These are phyloP conservation scores for Alternaria angustiovoidea DNA, from an alignment of 2,329 filamentous ascomycete genomes.

Conservation along the genomic window DNA sequence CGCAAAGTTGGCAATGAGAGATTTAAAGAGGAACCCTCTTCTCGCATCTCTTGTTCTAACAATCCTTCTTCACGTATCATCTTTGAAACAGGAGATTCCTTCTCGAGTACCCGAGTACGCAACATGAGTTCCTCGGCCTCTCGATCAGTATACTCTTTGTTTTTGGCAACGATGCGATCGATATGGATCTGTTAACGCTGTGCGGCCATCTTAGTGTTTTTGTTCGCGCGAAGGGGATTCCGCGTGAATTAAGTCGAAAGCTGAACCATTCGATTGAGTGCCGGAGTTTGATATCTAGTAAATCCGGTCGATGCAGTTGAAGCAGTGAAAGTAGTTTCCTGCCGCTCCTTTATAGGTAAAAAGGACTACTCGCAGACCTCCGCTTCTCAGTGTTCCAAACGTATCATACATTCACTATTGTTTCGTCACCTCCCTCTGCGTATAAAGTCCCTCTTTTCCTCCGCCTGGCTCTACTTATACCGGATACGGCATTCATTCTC, in stretches of 20 bases:
- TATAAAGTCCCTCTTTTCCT: background rate
- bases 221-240: too few relatives aligned
- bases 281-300: background rate
- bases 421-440: background rate
- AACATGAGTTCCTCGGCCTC: too few relatives aligned
- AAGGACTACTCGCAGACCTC: background rate
- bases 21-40: too few relatives aligned
- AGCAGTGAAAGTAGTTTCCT: background rate
- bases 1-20: too few relatives aligned
- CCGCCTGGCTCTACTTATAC: background rate
- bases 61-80: too few relatives aligned
- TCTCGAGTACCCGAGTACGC: too few relatives aligned
- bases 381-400: background rate
- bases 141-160: too few relatives aligned
- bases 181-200: too few relatives aligned
- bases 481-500: background rate
- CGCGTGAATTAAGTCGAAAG: background rate
- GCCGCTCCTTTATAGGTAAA: background rate
- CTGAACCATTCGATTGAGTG: background rate
- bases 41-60: accelerated
- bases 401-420: background rate
- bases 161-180: too few relatives aligned
- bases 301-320: background rate
- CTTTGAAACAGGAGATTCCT: too few relatives aligned
- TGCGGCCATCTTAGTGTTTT: too few relatives aligned